Base-by-base conservation (phyloP, 169 alveolate genomes). In the Perkinsus olseni region DNA sequence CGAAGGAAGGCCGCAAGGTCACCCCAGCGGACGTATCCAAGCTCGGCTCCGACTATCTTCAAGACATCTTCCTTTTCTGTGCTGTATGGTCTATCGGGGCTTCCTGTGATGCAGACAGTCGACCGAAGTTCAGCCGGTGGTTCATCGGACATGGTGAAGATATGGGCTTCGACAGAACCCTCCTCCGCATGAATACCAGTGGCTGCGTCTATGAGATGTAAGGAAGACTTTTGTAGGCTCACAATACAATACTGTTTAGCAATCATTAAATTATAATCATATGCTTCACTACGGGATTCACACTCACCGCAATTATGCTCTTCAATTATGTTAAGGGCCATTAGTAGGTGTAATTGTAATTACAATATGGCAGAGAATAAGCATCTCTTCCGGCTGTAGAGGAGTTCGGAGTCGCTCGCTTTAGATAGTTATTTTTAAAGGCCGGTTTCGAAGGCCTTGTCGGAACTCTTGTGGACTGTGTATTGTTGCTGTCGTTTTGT, bases 31-130 rank as follows among this genome's bases (percentile, higher is more conserved):
- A 97, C 92, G 93, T 98, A 21, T 96, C 94, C 62, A 93, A 95
- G 34, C 94, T 98, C 62, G 97, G 95, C 45, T 92, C 93, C 34
- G 94, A 94, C 36, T 92, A 96, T 45, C 92, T 96, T 92, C 96
- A 96, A 51, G 94, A 96, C 20, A 94, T 97, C 36, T 97, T 96
- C 96, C 93, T 96, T 39, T 97, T 96, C 94, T 95, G 98, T 91
- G n/a, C 95, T 37, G 95, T 97, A 38, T 98, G 99, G 99, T 96
- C 98, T 31, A 93, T 98, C 74, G 99, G 99, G 36, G 96, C 96
- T 17, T 97, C 98, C 0, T 95, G 98, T 20, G 97, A 95, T 48
- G 96, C 95, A 82, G 97, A 96, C 39, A 98, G 97, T 74, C 96
- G 98, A 93, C 94, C 95, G 82, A 95, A 94, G 92, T 96, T 96